Percentiles rank a stretch among this genome's conserved stretches.
Conservation (phyloP, 2,329 filamentous ascomycete species). For the Fusarium hostae region DNA sequence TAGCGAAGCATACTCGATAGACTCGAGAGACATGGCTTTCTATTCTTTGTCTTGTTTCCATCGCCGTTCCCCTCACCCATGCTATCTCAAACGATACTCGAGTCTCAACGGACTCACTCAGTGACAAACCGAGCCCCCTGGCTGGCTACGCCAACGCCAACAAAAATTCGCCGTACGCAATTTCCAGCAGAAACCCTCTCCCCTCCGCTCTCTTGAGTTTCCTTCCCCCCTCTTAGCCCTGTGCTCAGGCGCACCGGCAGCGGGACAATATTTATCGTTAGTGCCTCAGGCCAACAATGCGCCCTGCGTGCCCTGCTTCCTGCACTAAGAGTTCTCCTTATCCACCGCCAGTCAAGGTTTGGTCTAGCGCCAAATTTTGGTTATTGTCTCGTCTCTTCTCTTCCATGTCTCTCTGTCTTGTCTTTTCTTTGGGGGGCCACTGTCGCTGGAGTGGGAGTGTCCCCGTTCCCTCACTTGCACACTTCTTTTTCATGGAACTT, state of each 20-base stretch:
- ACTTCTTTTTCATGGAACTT: constrained; percentile 17
- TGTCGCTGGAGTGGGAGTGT: constrained; percentile 12
- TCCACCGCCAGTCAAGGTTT: constrained; percentile 51
- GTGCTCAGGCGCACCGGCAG: constrained; percentile 33
- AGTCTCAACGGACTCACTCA: constrained; percentile 26
- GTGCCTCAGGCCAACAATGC: constrained; percentile 44
- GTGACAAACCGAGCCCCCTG: constrained; percentile 29
- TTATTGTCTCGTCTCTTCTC: constrained; percentile 41
- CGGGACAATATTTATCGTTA: constrained; percentile 31
- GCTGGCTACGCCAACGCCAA: constrained; percentile 29
- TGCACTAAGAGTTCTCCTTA: constrained; percentile 50
- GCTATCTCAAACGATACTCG: constrained; percentile 20
- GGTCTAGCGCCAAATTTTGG: constrained; percentile 49
- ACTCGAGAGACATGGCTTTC: constrained; percentile 30
- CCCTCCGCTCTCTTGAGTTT: constrained; percentile 24
- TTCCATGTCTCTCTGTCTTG: constrained; percentile 41
- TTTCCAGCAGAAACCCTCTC: constrained; percentile 39
- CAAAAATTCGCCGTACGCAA: constrained; percentile 41
- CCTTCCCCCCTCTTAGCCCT: constrained; percentile 24
- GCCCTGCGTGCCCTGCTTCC: constrained; percentile 43
- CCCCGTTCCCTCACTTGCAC: constrained; percentile 20
- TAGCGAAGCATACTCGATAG: constrained; percentile 23
- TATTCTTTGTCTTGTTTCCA: constrained; percentile 18
- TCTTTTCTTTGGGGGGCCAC: constrained; percentile 38
- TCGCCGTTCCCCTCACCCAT: not conserved